Conservation (phyloP, 345 rosid species). For the Pistacia vera region DNA sequence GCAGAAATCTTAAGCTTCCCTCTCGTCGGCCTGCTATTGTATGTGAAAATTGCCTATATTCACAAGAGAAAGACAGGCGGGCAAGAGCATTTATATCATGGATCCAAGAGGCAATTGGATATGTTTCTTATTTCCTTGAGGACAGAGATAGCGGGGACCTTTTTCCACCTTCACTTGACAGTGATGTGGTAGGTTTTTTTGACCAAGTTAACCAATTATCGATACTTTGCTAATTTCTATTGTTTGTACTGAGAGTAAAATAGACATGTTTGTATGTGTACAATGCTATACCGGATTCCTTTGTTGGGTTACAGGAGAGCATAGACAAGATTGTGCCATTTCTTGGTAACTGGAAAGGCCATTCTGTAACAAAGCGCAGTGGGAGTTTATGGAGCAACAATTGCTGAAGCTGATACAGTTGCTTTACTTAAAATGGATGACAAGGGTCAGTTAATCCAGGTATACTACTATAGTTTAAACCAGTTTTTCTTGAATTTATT, state of each 20-base stretch:
- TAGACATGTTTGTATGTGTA: not conserved
- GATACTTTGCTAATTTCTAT: not conserved
- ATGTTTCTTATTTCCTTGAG: constrained; percentile 90
- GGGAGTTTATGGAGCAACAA: constrained; percentile 92
- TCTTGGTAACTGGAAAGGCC: constrained; percentile 93
- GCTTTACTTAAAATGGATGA: constrained; percentile 67
- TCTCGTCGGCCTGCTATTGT: constrained; percentile 77
- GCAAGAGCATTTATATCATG: constrained; percentile 86
- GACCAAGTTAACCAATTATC: not conserved
- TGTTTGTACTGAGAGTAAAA: constrained; percentile 10
- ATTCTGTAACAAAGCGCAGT: constrained; percentile 74
- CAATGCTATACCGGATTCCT: constrained; percentile 9
- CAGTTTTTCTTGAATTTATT: not conserved
- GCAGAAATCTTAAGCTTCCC: constrained; percentile 87
- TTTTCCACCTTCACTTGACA: constrained; percentile 58
- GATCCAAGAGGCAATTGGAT: constrained; percentile 82
- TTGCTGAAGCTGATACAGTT: constrained; percentile 66
- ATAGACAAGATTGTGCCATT: constrained; percentile 57
- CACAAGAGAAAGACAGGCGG: constrained; percentile 62
- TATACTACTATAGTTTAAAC: constrained; percentile 29
- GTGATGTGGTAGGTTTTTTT: constrained; percentile 31
- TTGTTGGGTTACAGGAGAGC: constrained; percentile 44
- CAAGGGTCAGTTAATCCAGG: constrained; percentile 70
- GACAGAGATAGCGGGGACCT: constrained; percentile 48
- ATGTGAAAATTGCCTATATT: constrained; percentile 87